Evolutionary conservation across 495 filamentous ascomycete species (phyloP).

Genomic region (Cercophora scortea): DNA sequence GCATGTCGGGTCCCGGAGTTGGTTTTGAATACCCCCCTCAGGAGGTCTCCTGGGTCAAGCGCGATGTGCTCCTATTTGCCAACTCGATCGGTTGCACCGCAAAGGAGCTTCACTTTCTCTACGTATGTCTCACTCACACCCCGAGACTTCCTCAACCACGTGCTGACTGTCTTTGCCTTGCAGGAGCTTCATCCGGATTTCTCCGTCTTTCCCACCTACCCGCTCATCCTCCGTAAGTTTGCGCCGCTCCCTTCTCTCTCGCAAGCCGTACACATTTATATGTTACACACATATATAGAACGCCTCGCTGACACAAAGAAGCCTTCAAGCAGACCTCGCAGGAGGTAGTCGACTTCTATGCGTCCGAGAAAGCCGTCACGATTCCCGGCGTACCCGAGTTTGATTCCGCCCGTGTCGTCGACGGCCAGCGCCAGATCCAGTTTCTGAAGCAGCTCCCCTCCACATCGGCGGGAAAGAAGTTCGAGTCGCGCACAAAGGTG

Average conservation of each 20-base stretch:
- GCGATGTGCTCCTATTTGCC: constrained; percentile 79
- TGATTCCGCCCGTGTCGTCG: constrained; percentile 66
- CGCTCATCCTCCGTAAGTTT: constrained; percentile 65
- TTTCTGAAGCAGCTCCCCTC: constrained; percentile 72
- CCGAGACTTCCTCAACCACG: constrained; percentile 1
- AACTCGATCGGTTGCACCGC: constrained; percentile 75
- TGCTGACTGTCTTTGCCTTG: constrained; percentile 2
- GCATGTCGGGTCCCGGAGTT: constrained; percentile 54
- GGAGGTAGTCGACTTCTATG: constrained; percentile 85
- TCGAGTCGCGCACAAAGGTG: constrained; percentile 72
- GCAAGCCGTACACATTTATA: no score
- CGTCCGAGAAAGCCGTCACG: constrained; percentile 44
- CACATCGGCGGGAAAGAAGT: constrained; percentile 60
- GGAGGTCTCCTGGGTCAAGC: constrained; percentile 76
- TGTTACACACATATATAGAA: no score
- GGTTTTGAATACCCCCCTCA: constrained; percentile 69
- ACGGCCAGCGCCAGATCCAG: constrained; percentile 75
- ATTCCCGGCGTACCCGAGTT: constrained; percentile 75
- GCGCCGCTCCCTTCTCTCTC: no score
- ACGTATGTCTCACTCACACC: constrained; percentile 42
- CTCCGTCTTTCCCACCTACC: constrained; percentile 79
- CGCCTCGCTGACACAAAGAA: constrained; percentile 15
- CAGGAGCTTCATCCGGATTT: constrained; percentile 81
- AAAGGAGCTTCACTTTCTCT: constrained; percentile 89
- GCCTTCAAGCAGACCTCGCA: constrained; percentile 72